A percentile compares a stretch with the other conserved stretches of the same genome.
These are phyloP conservation scores for Eimeria necatrix DNA, from an alignment of 169 alveolate genomes.

Conservation along the genomic window DNA sequence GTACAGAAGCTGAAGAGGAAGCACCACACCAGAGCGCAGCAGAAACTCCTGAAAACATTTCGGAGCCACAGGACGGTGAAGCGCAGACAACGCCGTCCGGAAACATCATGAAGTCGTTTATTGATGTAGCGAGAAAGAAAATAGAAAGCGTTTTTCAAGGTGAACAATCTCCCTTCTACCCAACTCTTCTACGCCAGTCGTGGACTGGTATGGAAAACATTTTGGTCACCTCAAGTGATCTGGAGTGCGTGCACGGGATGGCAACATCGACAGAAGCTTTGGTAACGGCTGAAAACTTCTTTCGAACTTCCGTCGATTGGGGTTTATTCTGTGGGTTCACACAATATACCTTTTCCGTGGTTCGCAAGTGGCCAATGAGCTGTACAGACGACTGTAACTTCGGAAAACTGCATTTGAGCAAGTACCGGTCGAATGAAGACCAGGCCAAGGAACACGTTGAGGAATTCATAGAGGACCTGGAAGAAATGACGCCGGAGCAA, in stretches of 20 bases:
- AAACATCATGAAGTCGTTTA: neutral
- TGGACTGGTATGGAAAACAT: constrained; percentile 3
- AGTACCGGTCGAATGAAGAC: neutral
- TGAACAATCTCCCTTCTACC: constrained; percentile 20
- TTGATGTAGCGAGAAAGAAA: neutral
- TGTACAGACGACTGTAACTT: constrained; percentile 19
- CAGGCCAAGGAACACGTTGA: constrained; percentile 22
- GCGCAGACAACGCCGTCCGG: neutral
- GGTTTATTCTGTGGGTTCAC: constrained; percentile 65
- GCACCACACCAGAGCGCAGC: neutral
- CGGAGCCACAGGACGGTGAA: neutral
- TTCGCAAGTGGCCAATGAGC: constrained; percentile 55
- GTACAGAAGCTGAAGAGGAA: neutral
- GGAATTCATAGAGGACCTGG: neutral
- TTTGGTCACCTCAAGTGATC: neutral
- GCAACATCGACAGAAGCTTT: neutral
- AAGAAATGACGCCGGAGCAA: constrained; percentile 6
- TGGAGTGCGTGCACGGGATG: neutral
- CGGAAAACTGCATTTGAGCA: constrained; percentile 16
- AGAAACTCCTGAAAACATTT: neutral
- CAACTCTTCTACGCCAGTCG: constrained; percentile 41
- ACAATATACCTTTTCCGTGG: neutral
- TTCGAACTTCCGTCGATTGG: constrained; percentile 15
- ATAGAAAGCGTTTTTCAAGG: neutral
- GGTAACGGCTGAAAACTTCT: neutral